A percentile compares a stretch with the other conserved stretches of the same genome.
These are phyloP conservation scores for Collybia nuda DNA, from an alignment of 768 basidiomycete genomes.

Conservation along the genomic window DNA sequence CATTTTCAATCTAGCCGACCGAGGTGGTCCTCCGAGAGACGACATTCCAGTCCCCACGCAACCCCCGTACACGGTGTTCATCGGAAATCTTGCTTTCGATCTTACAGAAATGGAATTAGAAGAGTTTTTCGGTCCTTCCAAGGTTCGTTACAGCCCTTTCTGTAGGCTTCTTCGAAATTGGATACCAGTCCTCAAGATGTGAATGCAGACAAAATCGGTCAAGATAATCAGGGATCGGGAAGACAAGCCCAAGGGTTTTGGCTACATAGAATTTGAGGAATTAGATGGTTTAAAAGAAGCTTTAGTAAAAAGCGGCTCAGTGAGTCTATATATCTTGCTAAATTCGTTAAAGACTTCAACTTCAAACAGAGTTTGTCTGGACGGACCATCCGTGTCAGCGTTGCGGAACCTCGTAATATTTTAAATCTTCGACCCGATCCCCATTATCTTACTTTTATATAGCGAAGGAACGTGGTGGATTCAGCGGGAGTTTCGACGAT, in stretches of 20 bases:
- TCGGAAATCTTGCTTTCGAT: slow-evolving; percentile 96
- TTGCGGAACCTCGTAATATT: slow-evolving; percentile 91
- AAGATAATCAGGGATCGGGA: slow-evolving; percentile 94
- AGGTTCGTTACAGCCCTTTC: slow-evolving; percentile 38
- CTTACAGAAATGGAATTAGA: slow-evolving; percentile 81
- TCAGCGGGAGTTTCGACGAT: slow-evolving; percentile 50
- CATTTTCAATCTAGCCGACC: slow-evolving; percentile 41
- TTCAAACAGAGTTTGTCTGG: slow-evolving; percentile 63
- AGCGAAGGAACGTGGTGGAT: slow-evolving; percentile 76
- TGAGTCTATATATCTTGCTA: slow-evolving; percentile 31
- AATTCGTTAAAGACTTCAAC: slow-evolving; percentile 4
- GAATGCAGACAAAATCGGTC: slow-evolving; percentile 67
- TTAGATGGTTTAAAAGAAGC: slow-evolving; percentile 86
- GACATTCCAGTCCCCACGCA: slow-evolving; percentile 94
- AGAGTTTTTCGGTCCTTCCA: slow-evolving; percentile 69
- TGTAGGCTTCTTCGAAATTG: background rate
- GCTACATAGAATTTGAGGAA: slow-evolving; percentile 94
- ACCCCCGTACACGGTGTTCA: slow-evolving; percentile 95
- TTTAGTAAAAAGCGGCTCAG: slow-evolving; percentile 66
- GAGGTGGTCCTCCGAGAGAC: slow-evolving; percentile 66
- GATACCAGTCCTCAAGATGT: background rate
- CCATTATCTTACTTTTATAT: background rate
- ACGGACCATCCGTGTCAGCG: slow-evolving; percentile 83
- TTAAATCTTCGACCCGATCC: background rate
- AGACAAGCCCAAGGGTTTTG: slow-evolving; percentile 96